Evolutionary conservation across 2,329 filamentous ascomycete species (phyloP).

Genomic region (Pezicula rhizophila): DNA sequence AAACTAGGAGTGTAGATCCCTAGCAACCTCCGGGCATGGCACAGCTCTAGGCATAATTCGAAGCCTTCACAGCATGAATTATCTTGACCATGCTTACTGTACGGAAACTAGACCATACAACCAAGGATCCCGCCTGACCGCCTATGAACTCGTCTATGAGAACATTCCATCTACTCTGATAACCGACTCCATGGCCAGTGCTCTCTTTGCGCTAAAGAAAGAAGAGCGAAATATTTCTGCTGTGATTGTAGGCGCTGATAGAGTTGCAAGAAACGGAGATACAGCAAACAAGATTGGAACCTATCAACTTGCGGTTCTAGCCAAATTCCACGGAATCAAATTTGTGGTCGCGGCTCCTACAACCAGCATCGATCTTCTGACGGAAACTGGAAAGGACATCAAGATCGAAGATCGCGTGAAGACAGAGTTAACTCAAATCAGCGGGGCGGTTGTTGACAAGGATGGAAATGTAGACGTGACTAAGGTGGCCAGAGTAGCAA

Average conservation of each 20-base stretch:
- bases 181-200: slow-evolving; percentile 93
- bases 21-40: slow-evolving; percentile 96
- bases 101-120: slow-evolving; percentile 98
- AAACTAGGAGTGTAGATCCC: slow-evolving; percentile 50
- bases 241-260: slow-evolving; percentile 89
- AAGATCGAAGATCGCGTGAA: slow-evolving; percentile 82
- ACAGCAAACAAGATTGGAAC: slow-evolving; percentile 99
- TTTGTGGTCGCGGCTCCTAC: slow-evolving; percentile 93
- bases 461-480: slow-evolving; percentile 58
- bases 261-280: slow-evolving; percentile 93
- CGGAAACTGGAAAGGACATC: slow-evolving; percentile 71
- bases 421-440: slow-evolving; percentile 79
- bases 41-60: slow-evolving; percentile 93
- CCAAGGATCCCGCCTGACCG: slow-evolving; percentile 89
- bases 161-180: slow-evolving; percentile 85
- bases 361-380: slow-evolving; percentile 85
- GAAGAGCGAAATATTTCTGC: slow-evolving; percentile 66
- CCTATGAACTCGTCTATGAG: slow-evolving; percentile 95
- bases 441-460: slow-evolving; percentile 63
- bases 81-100: slow-evolving; percentile 82
- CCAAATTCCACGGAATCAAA: slow-evolving; percentile 80
- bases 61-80: slow-evolving; percentile 60
- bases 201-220: slow-evolving; percentile 64
- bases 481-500: slow-evolving; percentile 66
- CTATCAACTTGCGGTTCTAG: slow-evolving; percentile 86